A percentile compares a stretch with the other conserved stretches of the same genome.
Evolutionary conservation across 73 alveolate genomes (phyloP).

Genomic region (Halteria grandinella): DNA sequence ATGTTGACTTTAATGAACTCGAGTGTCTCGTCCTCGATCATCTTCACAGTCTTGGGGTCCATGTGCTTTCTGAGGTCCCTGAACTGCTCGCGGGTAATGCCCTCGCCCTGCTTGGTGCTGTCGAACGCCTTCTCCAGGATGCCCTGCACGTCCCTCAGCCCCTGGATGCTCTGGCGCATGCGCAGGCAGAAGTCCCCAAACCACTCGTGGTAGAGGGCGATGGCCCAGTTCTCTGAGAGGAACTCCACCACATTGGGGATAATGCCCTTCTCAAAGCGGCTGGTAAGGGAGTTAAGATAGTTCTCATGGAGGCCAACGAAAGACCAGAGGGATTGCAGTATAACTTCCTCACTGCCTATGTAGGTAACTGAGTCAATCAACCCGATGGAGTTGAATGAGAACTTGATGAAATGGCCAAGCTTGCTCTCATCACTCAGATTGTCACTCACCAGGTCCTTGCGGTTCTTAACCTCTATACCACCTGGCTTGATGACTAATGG

Average conservation of each 20-base stretch:
- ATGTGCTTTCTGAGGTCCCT: constrained; percentile 74
- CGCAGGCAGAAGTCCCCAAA: constrained; percentile 96
- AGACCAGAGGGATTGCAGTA: constrained; percentile 87
- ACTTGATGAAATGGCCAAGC: constrained; percentile 92
- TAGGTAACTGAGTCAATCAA: constrained; percentile 96
- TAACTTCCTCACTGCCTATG: constrained; percentile 93
- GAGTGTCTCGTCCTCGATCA: constrained; percentile 86
- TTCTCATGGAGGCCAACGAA: constrained; percentile 97
- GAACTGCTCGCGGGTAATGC: constrained; percentile 72
- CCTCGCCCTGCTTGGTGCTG: constrained; percentile 80
- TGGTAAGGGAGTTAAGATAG: constrained; percentile 90
- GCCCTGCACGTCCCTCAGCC: constrained; percentile 71
- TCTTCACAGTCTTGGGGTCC: constrained; percentile 76
- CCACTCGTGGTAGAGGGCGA: constrained; percentile 98
- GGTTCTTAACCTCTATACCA: constrained; percentile 72
- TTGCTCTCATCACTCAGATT: constrained; percentile 77
- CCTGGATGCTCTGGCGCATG: constrained; percentile 80
- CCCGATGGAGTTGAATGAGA: constrained; percentile 95
- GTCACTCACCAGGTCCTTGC: constrained; percentile 91
- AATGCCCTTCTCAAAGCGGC: constrained; percentile 88
- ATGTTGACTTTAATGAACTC: constrained; percentile 85
- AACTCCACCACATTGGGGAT: constrained; percentile 96
- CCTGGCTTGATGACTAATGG: constrained; percentile 83
- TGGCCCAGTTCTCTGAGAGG: constrained; percentile 98
- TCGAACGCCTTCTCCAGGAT: constrained; percentile 82